Base-by-base conservation (phyloP, 495 filamentous ascomycete species). In the Penicillium longicatenatum region DNA sequence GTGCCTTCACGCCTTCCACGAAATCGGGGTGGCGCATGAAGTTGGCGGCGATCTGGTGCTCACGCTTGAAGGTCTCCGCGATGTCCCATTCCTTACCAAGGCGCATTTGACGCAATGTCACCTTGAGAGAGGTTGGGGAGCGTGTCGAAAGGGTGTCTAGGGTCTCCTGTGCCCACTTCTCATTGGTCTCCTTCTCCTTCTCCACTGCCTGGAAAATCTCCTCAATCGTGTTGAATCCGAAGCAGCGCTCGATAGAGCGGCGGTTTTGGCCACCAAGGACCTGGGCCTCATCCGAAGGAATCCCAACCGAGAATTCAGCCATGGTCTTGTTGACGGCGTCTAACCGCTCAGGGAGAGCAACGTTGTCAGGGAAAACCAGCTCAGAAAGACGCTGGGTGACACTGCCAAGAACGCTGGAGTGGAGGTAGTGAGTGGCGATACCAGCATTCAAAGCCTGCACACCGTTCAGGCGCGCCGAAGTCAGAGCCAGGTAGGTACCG, bases 1-100 rank as follows among this genome's bases (percentile, higher is more conserved):
- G 79, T 24, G 91, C 86, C 52, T 82, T 84, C 43, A 98, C 93
- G 39, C 94, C 94, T 70, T 91, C 86, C 45, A 83, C 82, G 71
- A 98, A 98, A 70, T 98, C 94, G 5, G 84, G 87, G 65, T 90
- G 84, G 31, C 73, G 69, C 93, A 98, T 96, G 79, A 98, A 97
- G 50, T 82, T 80, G 41, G 79, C 67, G 4, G 94, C 90, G 35
- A 98, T 86, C 59, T 84, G 77, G 71, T 92, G 79, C 75, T 98
- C 94, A 35, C 86, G 84, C 66, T 84, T 76, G 80, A 97, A 98
- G 1, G 94, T 85, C 71, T 93, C 81, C 6, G 79, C 68, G 63
- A 98, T 97, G 52, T 71, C 74, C 94, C 94, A 97, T 2, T 76
- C 66, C 57, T 69, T 66, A 53, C 91, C 91, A 24, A 89, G 70